Evolutionary conservation across 2,329 filamentous ascomycete species (phyloP).

Genomic region (Aspergillus oerlinghausenensis): DNA sequence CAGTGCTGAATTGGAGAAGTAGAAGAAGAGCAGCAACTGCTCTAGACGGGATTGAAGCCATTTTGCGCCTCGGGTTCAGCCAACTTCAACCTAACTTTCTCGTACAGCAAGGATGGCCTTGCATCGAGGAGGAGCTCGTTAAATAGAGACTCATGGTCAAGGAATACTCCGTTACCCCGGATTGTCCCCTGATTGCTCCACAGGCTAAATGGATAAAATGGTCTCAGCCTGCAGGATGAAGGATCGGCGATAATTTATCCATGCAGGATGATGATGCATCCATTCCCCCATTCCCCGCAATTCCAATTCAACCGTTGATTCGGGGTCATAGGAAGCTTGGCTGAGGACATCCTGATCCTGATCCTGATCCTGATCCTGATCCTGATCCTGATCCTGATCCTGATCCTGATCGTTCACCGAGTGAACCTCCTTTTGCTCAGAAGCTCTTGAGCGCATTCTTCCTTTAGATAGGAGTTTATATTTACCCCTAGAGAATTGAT

Average conservation of each 20-base stretch:
- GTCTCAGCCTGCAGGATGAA: background rate
- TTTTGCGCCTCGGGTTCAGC: background rate
- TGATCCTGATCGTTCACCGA: too few relatives aligned
- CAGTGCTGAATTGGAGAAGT: background rate
- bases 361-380: too few relatives aligned
- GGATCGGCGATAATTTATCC: background rate
- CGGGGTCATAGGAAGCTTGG: background rate
- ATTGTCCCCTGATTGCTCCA: background rate
- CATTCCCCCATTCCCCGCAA: background rate
- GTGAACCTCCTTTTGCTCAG: too few relatives aligned
- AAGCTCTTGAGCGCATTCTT: too few relatives aligned
- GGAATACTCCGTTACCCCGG: background rate
- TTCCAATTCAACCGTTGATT: background rate
- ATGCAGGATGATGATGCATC: background rate
- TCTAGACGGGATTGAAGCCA: background rate
- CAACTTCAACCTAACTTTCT: background rate
- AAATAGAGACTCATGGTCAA: background rate
- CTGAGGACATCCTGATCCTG: background rate
- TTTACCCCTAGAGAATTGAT: too few relatives aligned
- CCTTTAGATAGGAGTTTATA: too few relatives aligned
- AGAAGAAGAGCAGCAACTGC: background rate
- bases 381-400: too few relatives aligned
- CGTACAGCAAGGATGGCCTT: background rate
- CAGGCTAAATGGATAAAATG: background rate
- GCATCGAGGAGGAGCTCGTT: background rate